Conservation (phyloP, 192 early-diverging fungal species). For the Coemansia sp. region DNA sequence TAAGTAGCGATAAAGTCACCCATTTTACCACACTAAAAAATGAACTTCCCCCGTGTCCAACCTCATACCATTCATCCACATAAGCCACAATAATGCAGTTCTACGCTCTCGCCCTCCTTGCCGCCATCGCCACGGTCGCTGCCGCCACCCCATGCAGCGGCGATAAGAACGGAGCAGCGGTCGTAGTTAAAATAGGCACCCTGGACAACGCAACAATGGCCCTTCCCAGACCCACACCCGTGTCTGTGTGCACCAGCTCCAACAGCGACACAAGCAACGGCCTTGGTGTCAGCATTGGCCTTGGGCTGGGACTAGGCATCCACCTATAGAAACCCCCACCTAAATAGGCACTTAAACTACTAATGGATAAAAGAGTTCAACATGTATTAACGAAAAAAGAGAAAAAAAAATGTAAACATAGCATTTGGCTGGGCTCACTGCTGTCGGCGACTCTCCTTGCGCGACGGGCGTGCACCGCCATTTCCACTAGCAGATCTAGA, state of each 20-base stretch:
- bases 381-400: constrained; percentile 5
- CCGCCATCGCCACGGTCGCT: background rate
- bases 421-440: constrained; percentile 13
- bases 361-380: background rate
- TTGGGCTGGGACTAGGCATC: constrained; percentile 22
- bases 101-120: background rate
- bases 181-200: background rate
- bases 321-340: constrained; percentile 25
- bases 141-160: background rate
- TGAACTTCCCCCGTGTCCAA: too few species aligned
- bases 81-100: background rate
- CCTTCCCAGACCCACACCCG: background rate
- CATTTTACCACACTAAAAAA: background rate
- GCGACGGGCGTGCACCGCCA: constrained; percentile 31
- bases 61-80: too few species aligned
- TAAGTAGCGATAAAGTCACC: background rate
- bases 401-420: background rate
- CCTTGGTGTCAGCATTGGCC: constrained; percentile 11
- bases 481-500: constrained; percentile 14
- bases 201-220: background rate
- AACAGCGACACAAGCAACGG: background rate
- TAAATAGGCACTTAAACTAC: too few species aligned
- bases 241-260: background rate
- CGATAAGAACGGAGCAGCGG: background rate
- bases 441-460: constrained; percentile 40